Evolutionary conservation across 441 rosid genomes (phyloP).

Genomic region (Melastoma candidum): DNA sequence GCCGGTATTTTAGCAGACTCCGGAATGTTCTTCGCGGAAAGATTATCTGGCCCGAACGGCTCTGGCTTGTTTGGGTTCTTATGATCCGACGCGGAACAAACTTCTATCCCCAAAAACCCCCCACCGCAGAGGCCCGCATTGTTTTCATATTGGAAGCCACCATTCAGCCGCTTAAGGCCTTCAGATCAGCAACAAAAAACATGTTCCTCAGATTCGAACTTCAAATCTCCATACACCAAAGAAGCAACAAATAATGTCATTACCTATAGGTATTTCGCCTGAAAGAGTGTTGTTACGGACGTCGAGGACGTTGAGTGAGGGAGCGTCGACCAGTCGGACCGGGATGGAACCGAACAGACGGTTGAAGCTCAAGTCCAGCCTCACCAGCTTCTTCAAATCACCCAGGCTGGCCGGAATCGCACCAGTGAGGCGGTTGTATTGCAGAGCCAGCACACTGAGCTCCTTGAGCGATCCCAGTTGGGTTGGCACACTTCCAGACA

Average conservation of each 20-base stretch:
- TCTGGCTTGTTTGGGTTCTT: constrained; percentile 2
- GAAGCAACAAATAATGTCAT: not conserved
- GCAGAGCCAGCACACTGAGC: constrained; percentile 76
- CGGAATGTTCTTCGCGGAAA: not conserved
- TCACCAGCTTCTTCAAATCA: not conserved
- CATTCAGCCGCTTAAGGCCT: constrained; percentile 4
- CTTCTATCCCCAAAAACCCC: not conserved
- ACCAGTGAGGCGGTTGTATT: constrained; percentile 23
- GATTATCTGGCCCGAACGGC: not conserved
- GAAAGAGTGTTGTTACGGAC: constrained; percentile 8
- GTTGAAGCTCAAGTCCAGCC: constrained; percentile 12
- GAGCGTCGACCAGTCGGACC: constrained; percentile 5
- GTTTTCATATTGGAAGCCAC: constrained; percentile 1
- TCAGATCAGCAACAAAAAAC: not conserved
- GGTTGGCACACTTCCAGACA: constrained; percentile 73
- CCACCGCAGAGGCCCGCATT: constrained; percentile 3
- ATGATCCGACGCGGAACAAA: not conserved
- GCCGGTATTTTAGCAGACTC: constrained; percentile 5
- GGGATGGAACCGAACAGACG: constrained; percentile 7
- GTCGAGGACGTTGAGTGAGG: constrained; percentile 1
- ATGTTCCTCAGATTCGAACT: not conserved
- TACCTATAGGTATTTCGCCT: constrained; percentile 3
- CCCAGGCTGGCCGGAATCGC: constrained; percentile 11
- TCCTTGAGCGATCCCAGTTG: constrained; percentile 59
- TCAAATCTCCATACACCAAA: too few species aligned